phyloP scores from a whole-genome alignment of 2,329 filamentous ascomycete genomes.

The Nigrospora sphaerica region DNA sequence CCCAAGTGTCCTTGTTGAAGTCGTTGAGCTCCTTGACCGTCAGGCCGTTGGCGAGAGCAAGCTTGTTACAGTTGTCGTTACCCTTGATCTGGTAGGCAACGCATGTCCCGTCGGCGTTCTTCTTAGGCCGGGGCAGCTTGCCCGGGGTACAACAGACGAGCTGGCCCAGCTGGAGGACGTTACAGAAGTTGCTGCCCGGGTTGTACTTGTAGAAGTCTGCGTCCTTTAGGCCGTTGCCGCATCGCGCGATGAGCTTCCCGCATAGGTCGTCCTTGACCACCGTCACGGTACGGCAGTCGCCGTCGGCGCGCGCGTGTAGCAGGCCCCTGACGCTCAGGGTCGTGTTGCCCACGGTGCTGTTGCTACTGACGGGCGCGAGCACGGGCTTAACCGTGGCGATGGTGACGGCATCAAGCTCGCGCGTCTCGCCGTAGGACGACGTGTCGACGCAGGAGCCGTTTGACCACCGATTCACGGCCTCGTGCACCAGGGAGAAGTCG shows the following conservation, averaged over 20 bases:
- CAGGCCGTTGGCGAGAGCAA: constrained; percentile 10
- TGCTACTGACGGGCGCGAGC: not conserved
- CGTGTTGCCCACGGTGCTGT: not conserved
- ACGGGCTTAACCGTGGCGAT: not conserved
- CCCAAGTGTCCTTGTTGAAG: constrained; percentile 29
- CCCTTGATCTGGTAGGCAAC: constrained; percentile 5
- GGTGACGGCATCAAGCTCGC: not conserved
- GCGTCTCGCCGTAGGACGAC: not conserved
- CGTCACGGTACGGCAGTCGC: not conserved
- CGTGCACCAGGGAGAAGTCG: not conserved
- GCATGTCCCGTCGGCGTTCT: constrained; percentile 9
- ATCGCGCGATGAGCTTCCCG: constrained; percentile 4
- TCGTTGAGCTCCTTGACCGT: constrained; percentile 17
- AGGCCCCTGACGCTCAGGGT: not conserved
- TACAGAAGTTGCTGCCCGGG: constrained; percentile 3
- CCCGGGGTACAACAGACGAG: constrained; percentile 10
- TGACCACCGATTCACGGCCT: not conserved
- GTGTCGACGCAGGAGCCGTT: constrained; percentile 4
- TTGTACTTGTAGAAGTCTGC: constrained; percentile 7
- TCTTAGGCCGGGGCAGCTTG: constrained; percentile 6
- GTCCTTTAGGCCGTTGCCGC: constrained; percentile 5
- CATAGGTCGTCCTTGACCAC: constrained; percentile 3
- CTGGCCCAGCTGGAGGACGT: constrained; percentile 6
- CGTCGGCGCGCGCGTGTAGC: not conserved
- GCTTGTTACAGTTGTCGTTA: constrained; percentile 8